Evolutionary conservation across 1,284 basidiomycete species (phyloP).

Genomic region (Melanopsichium pennsylvanicum): DNA sequence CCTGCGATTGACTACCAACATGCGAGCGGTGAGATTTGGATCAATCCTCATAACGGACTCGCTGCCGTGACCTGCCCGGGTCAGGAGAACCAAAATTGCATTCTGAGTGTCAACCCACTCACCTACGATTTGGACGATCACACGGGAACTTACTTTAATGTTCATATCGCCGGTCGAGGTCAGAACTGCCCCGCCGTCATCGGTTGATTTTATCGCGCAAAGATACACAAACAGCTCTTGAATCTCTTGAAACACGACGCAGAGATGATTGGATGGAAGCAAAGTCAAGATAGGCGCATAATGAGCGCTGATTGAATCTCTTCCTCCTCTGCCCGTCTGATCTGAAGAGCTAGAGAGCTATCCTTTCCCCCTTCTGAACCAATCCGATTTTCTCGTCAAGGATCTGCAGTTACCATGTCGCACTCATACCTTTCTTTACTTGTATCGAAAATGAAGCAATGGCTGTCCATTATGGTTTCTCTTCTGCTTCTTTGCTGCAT

Average conservation of each 20-base stretch:
- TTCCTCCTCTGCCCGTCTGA: too few relatives aligned
- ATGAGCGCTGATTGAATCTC: background rate
- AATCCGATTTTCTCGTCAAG: too few relatives aligned
- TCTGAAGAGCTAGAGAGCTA: too few relatives aligned
- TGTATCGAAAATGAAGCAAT: too few relatives aligned
- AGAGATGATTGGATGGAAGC: too few relatives aligned
- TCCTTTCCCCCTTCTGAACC: too few relatives aligned
- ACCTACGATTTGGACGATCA: conserved; percentile 47
- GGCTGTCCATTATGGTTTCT: too few relatives aligned
- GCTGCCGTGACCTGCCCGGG: conserved; percentile 52
- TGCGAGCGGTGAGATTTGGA: conserved; percentile 51
- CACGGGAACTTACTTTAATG: conserved; percentile 56
- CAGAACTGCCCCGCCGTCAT: conserved; percentile 47
- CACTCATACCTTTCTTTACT: too few relatives aligned
- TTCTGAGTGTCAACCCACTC: conserved; percentile 29
- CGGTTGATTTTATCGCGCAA: background rate
- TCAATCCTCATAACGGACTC: conserved; percentile 48
- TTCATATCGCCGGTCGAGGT: conserved; percentile 48
- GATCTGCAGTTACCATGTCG: too few relatives aligned
- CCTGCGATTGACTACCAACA: conserved; percentile 49
- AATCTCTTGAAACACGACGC: too few relatives aligned
- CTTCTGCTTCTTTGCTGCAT: too few relatives aligned
- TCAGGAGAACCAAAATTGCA: conserved; percentile 60
- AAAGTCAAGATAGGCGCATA: background rate
- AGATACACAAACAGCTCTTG: too few relatives aligned